A percentile compares a stretch with the other conserved stretches of the same genome.
Evolutionary conservation across 2,329 filamentous ascomycete genomes (phyloP).

Genomic region (Penicillium sp.): DNA sequence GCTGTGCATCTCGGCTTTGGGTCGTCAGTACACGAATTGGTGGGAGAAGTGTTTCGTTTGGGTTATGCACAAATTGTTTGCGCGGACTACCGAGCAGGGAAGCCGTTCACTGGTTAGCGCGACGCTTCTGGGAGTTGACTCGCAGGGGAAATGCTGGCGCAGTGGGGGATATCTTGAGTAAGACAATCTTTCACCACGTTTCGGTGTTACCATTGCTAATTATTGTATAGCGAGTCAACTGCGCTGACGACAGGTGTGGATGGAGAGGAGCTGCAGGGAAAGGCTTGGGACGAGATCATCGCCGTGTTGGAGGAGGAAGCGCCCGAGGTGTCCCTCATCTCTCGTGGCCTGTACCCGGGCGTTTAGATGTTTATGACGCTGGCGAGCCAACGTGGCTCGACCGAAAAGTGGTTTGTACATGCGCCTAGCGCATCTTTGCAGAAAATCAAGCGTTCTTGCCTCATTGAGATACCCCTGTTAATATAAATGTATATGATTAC

Average conservation of each 20-base stretch:
- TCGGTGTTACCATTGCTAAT: slow-evolving; percentile 14
- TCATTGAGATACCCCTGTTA: slow-evolving; percentile 6
- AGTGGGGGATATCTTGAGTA: slow-evolving; percentile 41
- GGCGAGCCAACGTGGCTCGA: neutral
- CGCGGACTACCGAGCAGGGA: slow-evolving; percentile 45
- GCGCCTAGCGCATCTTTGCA: neutral
- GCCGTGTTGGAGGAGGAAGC: slow-evolving; percentile 30
- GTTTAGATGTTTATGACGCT: neutral
- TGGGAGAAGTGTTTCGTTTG: slow-evolving; percentile 35
- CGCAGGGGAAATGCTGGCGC: slow-evolving; percentile 46
- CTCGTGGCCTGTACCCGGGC: slow-evolving; percentile 4
- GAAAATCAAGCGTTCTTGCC: neutral
- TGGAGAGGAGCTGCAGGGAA: slow-evolving; percentile 37
- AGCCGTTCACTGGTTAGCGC: slow-evolving; percentile 45
- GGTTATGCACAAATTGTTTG: slow-evolving; percentile 40
- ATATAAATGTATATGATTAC: neutral
- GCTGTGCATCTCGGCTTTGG: slow-evolving; percentile 43
- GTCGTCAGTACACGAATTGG: slow-evolving; percentile 40
- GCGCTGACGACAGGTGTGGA: slow-evolving; percentile 34
- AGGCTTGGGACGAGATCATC: slow-evolving; percentile 44
- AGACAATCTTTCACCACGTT: slow-evolving; percentile 8
- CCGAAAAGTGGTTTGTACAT: neutral
- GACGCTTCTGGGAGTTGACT: slow-evolving; percentile 42
- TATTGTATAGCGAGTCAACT: slow-evolving; percentile 30
- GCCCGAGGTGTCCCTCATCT: slow-evolving; percentile 16